These are phyloP conservation scores for Sindora glabra DNA, from an alignment of 306 rosid genomes.

Conservation along the genomic window DNA sequence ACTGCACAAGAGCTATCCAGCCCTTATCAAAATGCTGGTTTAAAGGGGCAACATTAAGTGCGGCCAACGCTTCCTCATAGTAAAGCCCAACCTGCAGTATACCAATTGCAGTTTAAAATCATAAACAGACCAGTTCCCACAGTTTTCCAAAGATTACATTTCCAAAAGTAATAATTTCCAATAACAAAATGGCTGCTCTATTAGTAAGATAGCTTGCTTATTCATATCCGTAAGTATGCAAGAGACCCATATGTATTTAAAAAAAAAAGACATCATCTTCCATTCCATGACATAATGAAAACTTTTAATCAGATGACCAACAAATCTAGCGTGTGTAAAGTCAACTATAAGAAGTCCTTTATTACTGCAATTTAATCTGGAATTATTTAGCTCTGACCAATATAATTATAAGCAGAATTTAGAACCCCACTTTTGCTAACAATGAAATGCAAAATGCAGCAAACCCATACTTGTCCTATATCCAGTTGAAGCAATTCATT, in stretches of 20 bases:
- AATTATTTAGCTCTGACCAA: neutral
- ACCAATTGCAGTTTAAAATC: constrained; percentile 2
- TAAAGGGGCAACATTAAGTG: constrained; percentile 63
- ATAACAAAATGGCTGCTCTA: neutral
- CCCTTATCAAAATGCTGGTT: constrained; percentile 80
- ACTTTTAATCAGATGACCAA: no score
- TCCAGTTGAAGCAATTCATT: neutral
- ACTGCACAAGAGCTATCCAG: constrained; percentile 88
- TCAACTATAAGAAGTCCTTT: no score
- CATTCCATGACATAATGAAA: neutral
- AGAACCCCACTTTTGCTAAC: neutral
- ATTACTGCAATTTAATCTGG: neutral
- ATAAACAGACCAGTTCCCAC: neutral
- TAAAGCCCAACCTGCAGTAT: constrained; percentile 73
- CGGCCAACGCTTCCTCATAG: constrained; percentile 91
- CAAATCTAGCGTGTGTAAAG: no score
- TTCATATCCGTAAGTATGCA: neutral
- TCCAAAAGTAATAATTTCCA: neutral
- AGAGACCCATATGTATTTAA: no score
- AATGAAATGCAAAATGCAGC: neutral
- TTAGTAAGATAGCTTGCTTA: neutral
- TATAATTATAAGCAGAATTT: neutral
- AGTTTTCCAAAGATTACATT: neutral
- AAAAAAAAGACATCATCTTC: no score
- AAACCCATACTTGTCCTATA: neutral